Evolutionary conservation across 2,329 filamentous ascomycete species (phyloP).

Genomic region (Elsinoe perseae): DNA sequence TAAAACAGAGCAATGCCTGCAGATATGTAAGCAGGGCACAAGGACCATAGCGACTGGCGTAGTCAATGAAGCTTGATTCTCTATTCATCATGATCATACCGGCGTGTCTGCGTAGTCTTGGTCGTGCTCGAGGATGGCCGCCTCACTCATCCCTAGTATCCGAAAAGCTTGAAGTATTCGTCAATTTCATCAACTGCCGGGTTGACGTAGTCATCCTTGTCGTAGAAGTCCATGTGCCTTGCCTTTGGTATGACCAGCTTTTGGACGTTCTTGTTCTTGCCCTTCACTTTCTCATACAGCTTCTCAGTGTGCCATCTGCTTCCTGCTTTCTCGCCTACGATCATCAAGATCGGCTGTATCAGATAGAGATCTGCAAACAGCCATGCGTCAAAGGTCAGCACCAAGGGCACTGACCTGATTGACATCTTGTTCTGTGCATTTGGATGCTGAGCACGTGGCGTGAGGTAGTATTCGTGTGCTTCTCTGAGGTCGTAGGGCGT

Average conservation of each 20-base stretch:
- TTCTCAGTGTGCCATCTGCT: constrained; percentile 7
- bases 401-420: not conserved
- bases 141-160: not conserved
- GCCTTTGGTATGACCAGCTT: constrained; percentile 1
- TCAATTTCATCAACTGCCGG: constrained; percentile 3
- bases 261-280: not conserved
- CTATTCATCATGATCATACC: not conserved
- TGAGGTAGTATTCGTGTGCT: constrained; percentile 6
- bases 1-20: constrained; percentile 37
- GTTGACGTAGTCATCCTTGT: constrained; percentile 2
- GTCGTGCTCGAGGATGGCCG: not conserved
- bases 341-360: not conserved
- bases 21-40: not conserved
- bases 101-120: not conserved
- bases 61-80: not conserved
- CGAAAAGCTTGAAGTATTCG: not conserved
- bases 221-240: constrained; percentile 11
- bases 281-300: not conserved
- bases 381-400: not conserved
- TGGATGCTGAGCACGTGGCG: not conserved
- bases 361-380: constrained; percentile 19
- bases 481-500: not conserved
- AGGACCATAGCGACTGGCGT: not conserved
- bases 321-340: constrained; percentile 3
- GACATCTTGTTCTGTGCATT: constrained; percentile 10